Evolutionary conservation across 768 basidiomycete species (phyloP), one percentile per base, ranked within the genome.

Genomic region (Auricularia sp.): DNA sequence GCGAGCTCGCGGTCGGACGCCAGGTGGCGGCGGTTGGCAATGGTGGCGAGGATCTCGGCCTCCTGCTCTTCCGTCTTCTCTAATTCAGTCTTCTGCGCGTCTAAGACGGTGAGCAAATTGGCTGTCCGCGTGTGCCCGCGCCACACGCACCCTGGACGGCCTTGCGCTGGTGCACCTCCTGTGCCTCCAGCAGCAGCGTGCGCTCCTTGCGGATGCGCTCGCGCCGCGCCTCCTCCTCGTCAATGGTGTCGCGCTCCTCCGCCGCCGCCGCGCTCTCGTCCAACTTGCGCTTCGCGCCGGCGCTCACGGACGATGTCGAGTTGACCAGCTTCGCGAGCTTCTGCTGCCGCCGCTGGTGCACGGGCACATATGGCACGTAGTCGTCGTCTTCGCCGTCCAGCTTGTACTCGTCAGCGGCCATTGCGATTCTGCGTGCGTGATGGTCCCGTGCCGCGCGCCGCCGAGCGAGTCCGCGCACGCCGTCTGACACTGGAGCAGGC

Each of bases 1-100:
- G 97, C 96, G 36, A 98, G 77, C 73, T 99, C 97, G 71, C 91
- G 79, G 69, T 93, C 94, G 3, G 93, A 94, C 0, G 91, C 93
- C 12, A 99, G 83, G 72, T 94, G 96, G 72, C 90, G 82, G 70
- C 94, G 82, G 66, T 88, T 91, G 42, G 91, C 90, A 69, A 98
- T 93, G 14, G 96, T 94, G 59, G 88, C 89, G 10, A 98, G 76
- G 61, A 99, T 90, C 71, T 93, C 88, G 5, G 89, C 92, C 72
- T 99, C 97, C 59, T 80, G 87, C 73, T 97, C 97, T 62, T 89
- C 87, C 5, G 82, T 86, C 71, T 88, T 90, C 76, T 98, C 87
- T n/a, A 80, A 81, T 5, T 85, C 89, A 6, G 88, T 89, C 78
- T 98, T 98, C 73, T 87, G 84, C 6, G 93, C 87, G 75, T 98